Evolutionary conservation across 2,329 filamentous ascomycete genomes (phyloP), one percentile per base, ranked within the genome.

Genomic region (Xylaria sp.): DNA sequence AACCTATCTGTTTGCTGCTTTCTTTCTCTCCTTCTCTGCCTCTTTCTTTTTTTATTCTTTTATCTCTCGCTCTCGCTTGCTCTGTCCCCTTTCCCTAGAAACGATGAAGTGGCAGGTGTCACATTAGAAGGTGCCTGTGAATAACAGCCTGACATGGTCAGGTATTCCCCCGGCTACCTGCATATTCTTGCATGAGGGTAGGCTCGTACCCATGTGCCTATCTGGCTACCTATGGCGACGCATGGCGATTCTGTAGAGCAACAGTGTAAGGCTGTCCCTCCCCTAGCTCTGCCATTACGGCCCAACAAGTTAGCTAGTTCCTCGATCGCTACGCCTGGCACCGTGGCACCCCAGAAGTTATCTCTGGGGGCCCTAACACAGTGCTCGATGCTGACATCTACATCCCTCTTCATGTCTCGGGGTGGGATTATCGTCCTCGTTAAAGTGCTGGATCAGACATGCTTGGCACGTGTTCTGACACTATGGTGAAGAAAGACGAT

Each of bases 91-190:
- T 23, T 44, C 23, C 23, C 5, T 12, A 25, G 50, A 37, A 59
- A 29, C 21, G 42, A 62, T 59, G 54, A 60, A 72, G 71, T 71
- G 70, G 69, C 73, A 76, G 70, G 73, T 76, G 73, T 75, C 73
- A 75, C 74, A 63, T 75, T 70, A 68, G 72, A 66, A 67, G 62
- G 69, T 63, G 57, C 67, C 63, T 69, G 68, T 72, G 47, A 64
- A 69, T 65, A 66, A 67, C 48, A 66, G 57, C 67, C 63, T 63
- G 67, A 66, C 63, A 60, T 23, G 58, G 67, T 63, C 64, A 66
- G 47, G 32, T 66, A 61, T 58, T 60, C 63, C 40, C n/a, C 27
- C 70, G 70, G 69, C 27, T 62, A 53, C 60, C 58, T 71, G 70
- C 70, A 72, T 71, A 69, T 65, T 60, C 66, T 71, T 67, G 70